These are phyloP conservation scores for Iris pallida DNA, from an alignment of 116 monocot species.

Conservation along the genomic window DNA sequence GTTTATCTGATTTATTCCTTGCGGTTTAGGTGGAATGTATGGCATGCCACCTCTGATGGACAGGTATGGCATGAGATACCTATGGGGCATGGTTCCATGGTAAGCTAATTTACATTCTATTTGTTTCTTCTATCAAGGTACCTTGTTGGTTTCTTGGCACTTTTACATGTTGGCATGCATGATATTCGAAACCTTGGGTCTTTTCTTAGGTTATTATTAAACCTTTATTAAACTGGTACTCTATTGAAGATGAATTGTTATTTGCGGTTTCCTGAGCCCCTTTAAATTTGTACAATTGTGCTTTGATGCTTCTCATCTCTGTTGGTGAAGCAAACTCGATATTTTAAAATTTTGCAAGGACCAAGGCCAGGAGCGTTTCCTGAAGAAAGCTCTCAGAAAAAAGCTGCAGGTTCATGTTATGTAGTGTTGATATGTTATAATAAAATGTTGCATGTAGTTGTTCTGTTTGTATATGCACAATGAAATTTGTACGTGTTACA, in stretches of 20 bases:
- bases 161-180: not conserved
- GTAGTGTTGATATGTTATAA: not conserved
- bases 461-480: not conserved
- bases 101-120: conserved; percentile 21
- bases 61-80: conserved; percentile 68
- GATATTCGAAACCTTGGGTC: too few relatives aligned
- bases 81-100: conserved; percentile 68
- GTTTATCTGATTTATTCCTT: conserved; percentile 4
- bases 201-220: too few relatives aligned
- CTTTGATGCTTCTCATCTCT: too few relatives aligned
- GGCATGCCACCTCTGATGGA: conserved; percentile 76
- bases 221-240: too few relatives aligned
- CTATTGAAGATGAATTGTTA: too few relatives aligned
- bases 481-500: not conserved
- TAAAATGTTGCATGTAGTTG: not conserved
- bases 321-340: not conserved
- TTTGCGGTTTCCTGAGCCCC: too few relatives aligned
- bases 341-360: conserved; percentile 27
- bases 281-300: too few relatives aligned
- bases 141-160: not conserved
- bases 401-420: conserved; percentile 43
- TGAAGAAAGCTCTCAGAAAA: conserved; percentile 65
- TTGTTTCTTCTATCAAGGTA: not conserved
- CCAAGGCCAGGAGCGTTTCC: conserved; percentile 53
- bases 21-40: conserved; percentile 77